phyloP scores from a whole-genome alignment of 2,329 filamentous ascomycete genomes.

The Plectosphaerella plurivora region DNA sequence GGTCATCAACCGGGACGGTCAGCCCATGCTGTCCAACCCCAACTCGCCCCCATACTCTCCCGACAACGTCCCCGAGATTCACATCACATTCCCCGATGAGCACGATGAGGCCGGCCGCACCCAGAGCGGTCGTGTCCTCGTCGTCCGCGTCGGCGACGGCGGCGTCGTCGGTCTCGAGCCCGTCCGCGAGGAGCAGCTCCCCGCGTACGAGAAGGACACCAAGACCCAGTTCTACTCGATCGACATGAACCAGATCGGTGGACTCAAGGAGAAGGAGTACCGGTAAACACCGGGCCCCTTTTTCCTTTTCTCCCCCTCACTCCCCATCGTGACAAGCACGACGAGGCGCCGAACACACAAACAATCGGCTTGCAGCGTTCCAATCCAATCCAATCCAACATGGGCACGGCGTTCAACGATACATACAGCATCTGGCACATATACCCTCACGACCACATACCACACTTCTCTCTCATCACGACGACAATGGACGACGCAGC shows the following conservation, averaged over 20 bases:
- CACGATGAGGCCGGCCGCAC: constrained; percentile 78
- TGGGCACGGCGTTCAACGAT: constrained; percentile 13
- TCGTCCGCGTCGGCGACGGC: constrained; percentile 86
- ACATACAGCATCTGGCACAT: constrained; percentile 7
- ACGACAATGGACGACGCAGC: constrained; percentile 3
- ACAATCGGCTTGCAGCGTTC: constrained; percentile 4
- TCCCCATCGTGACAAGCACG: not conserved
- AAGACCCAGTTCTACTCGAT: constrained; percentile 83
- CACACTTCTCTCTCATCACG: not conserved
- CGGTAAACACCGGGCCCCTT: constrained; percentile 17
- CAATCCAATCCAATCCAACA: constrained; percentile 8
- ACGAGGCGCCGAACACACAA: constrained; percentile 10
- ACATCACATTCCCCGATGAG: constrained; percentile 97
- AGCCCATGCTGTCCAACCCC: constrained; percentile 71
- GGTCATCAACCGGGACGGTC: constrained; percentile 73
- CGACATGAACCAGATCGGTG: constrained; percentile 91
- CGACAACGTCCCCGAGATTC: constrained; percentile 88
- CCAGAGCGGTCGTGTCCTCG: constrained; percentile 82
- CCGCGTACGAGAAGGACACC: constrained; percentile 82
- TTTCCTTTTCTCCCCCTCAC: not conserved
- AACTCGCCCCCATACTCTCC: constrained; percentile 71
- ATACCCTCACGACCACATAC: constrained; percentile 13
- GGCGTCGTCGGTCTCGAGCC: constrained; percentile 85
- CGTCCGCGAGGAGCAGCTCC: constrained; percentile 72
- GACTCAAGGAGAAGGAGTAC: constrained; percentile 82